These are phyloP conservation scores for Boletus rufocinnamomeus DNA, from an alignment of 768 basidiomycete genomes.

Conservation along the genomic window DNA sequence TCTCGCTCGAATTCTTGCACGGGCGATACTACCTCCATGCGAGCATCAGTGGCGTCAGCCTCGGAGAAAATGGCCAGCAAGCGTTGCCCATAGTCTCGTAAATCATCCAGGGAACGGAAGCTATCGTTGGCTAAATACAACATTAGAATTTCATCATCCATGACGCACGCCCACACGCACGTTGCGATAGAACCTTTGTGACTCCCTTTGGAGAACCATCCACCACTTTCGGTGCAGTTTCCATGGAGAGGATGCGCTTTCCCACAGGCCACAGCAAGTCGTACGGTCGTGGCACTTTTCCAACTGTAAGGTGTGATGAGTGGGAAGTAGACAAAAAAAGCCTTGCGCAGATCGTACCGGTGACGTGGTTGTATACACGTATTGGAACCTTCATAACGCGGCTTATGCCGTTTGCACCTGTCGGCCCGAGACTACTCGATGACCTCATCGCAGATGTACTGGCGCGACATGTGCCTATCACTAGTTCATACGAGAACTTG, in stretches of 20 bases:
- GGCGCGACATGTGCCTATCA: conserved; percentile 84
- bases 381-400: conserved; percentile 91
- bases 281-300: conserved; percentile 62
- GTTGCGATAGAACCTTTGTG: background rate
- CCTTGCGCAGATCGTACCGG: conserved; percentile 48
- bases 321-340: conserved; percentile 9
- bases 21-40: conserved; percentile 30
- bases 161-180: conserved; percentile 20
- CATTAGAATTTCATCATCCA: conserved; percentile 3
- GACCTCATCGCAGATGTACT: conserved; percentile 34
- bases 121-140: conserved; percentile 15
- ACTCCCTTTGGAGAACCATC: conserved; percentile 23
- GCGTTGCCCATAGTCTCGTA: conserved; percentile 54
- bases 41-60: conserved; percentile 27
- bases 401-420: conserved; percentile 56
- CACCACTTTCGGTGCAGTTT: conserved; percentile 29
- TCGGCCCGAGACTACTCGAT: conserved; percentile 35
- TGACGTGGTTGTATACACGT: conserved; percentile 84
- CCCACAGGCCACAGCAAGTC: conserved; percentile 82
- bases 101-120: conserved; percentile 42
- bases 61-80: conserved; percentile 50
- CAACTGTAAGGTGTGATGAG: conserved; percentile 39
- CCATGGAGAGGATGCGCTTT: conserved; percentile 37
- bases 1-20: conserved; percentile 31
- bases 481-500: conserved; percentile 85